Evolutionary conservation across 2,329 filamentous ascomycete species (phyloP).

Genomic region (Zymoseptoria ardabiliae): DNA sequence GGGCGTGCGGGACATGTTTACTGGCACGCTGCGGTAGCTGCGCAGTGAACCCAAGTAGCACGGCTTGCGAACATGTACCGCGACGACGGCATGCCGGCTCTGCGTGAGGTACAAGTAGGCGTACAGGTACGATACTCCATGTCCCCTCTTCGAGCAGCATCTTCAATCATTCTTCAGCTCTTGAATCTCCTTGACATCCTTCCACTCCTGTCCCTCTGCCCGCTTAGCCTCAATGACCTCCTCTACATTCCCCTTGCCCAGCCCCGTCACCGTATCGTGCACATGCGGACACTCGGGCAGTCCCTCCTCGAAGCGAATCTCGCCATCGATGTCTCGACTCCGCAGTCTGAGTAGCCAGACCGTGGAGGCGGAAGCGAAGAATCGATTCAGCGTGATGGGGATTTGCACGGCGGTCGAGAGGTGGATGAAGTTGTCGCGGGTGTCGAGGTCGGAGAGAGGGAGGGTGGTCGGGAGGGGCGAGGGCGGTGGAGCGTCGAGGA

Average conservation of each 20-base stretch:
- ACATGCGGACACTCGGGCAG: conserved; percentile 22
- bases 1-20: too few relatives aligned
- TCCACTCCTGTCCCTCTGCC: conserved; percentile 10
- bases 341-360: conserved; percentile 23
- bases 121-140: neutral
- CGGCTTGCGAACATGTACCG: too few relatives aligned
- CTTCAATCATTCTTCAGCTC: conserved; percentile 1
- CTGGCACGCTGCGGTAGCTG: too few relatives aligned
- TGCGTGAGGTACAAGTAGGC: neutral
- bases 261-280: conserved; percentile 14
- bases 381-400: conserved; percentile 23
- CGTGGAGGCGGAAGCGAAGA: conserved; percentile 17
- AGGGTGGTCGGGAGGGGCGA: conserved; percentile 21
- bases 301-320: conserved; percentile 13
- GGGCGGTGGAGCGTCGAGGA: conserved; percentile 18
- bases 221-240: conserved; percentile 18
- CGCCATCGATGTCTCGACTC: conserved; percentile 17
- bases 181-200: conserved; percentile 6
- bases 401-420: conserved; percentile 23
- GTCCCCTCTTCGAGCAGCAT: neutral
- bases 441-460: conserved; percentile 19
- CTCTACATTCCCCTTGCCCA: conserved; percentile 20
- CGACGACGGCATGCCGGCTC: too few relatives aligned
- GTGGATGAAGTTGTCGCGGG: conserved; percentile 24
- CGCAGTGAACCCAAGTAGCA: too few relatives aligned